Evolutionary conservation across 2,329 filamentous ascomycete genomes (phyloP).

Genomic region (Pestalotiopsis sp.): DNA sequence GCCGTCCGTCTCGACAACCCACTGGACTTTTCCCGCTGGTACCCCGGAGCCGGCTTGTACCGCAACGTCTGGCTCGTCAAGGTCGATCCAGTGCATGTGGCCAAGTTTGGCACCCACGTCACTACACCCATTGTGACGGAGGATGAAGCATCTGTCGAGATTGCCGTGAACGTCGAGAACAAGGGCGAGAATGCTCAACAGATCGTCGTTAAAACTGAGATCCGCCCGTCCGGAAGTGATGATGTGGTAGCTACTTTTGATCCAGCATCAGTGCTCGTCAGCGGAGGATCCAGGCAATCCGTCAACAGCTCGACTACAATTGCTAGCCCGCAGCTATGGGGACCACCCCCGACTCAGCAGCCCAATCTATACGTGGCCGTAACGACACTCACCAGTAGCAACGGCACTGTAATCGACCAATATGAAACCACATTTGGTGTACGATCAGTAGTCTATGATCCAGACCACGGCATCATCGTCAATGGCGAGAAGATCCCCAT

Average conservation of each 20-base stretch:
- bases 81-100: slow-evolving; percentile 44
- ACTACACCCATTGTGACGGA: slow-evolving; percentile 45
- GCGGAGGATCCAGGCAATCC: slow-evolving; percentile 29
- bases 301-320: slow-evolving; percentile 35
- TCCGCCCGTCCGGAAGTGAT: not conserved
- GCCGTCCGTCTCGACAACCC: slow-evolving; percentile 54
- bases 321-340: slow-evolving; percentile 45
- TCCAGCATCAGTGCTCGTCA: slow-evolving; percentile 26
- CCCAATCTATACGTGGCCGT: slow-evolving; percentile 50
- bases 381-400: slow-evolving; percentile 33
- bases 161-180: slow-evolving; percentile 49
- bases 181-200: slow-evolving; percentile 27
- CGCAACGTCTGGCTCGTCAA: slow-evolving; percentile 55
- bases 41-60: slow-evolving; percentile 54
- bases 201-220: slow-evolving; percentile 37
- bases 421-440: slow-evolving; percentile 54
- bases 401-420: slow-evolving; percentile 33
- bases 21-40: slow-evolving; percentile 50
- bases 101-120: slow-evolving; percentile 49
- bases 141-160: slow-evolving; percentile 42
- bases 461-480: slow-evolving; percentile 41
- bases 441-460: slow-evolving; percentile 40
- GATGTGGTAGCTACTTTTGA: slow-evolving; percentile 39
- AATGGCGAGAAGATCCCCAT: slow-evolving; percentile 45
- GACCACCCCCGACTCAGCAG: slow-evolving; percentile 42